A percentile compares a stretch with the other conserved stretches of the same genome.
Evolutionary conservation across 805 yeast species (phyloP).

Genomic region (Candida silvatica): DNA sequence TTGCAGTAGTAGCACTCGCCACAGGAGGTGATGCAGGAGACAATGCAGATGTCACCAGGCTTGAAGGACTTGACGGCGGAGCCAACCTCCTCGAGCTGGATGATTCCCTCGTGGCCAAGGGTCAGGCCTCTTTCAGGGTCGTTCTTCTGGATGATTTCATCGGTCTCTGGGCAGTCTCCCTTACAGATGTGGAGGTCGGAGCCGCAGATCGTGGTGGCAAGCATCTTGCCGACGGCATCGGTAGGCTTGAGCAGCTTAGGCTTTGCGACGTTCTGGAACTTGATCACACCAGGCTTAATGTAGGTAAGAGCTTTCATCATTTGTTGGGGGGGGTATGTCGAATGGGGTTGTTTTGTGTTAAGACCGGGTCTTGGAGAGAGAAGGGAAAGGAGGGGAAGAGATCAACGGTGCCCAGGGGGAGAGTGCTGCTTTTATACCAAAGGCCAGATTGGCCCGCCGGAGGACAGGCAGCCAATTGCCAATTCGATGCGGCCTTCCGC

Average conservation of each 20-base stretch:
- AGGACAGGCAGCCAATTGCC: too few relatives aligned
- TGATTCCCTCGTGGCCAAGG: conserved; percentile 60
- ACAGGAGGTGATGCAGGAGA: conserved; percentile 60
- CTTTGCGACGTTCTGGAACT: conserved; percentile 28
- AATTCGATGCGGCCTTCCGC: too few relatives aligned
- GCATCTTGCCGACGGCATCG: conserved; percentile 48
- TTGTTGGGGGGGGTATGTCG: too few relatives aligned
- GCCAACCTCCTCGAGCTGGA: conserved; percentile 43
- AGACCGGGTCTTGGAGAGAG: not conserved
- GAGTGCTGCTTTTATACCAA: too few relatives aligned
- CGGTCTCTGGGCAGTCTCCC: conserved; percentile 49
- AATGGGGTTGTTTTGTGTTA: too few relatives aligned
- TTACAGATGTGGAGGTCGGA: conserved; percentile 54
- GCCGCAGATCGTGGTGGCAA: conserved; percentile 57
- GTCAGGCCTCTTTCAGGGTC: conserved; percentile 18
- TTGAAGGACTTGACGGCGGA: conserved; percentile 37
- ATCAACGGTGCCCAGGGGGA: too few relatives aligned
- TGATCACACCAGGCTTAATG: conserved; percentile 33
- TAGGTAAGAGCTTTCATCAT: conserved; percentile 41
- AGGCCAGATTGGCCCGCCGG: too few relatives aligned
- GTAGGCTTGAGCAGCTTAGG: conserved; percentile 38
- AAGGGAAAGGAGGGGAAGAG: not conserved
- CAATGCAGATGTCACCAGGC: conserved; percentile 50
- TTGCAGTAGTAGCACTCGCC: conserved; percentile 48
- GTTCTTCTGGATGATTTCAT: conserved; percentile 13